Evolutionary conservation across 139 green algal species (phyloP), one percentile per base, ranked within the genome.

Genomic region (Closterium sp.): DNA sequence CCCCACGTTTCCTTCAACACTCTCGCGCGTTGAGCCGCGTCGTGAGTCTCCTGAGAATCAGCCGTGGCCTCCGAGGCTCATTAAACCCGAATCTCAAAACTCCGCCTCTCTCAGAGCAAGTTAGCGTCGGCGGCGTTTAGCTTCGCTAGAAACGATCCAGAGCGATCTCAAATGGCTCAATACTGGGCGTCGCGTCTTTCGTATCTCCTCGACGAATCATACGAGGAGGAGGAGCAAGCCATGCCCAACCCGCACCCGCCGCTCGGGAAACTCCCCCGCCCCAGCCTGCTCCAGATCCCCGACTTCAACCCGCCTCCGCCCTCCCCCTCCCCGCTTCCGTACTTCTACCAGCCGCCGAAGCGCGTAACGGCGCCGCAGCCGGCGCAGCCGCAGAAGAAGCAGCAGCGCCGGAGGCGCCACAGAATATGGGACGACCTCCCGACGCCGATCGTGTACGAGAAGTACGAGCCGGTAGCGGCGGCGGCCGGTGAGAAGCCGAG

Each of bases 231-330:
- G 62, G 62, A 79, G 62, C 62, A 22, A 22, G 62, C 62, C 62
- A 79, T 79, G 62, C 62, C 88, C 10, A 90, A 90, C 88, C 88
- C 88, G 11, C 88, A 90, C 88, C 88, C 88, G 62, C n/a, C 88
- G 0, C 29, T 90, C 29, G 88, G 88, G 29, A 50, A 62, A 31
- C 62, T 86, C n/a, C 88, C 88, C 1, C 88, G 88, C 30, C 88
- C 88, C 70, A 31, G 38, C 31, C 79, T 89, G 86, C 86, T 89
- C 86, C 31, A 70, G 13, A 89, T 89, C 31, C 86, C 86, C 0
- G 31, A 24, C 86, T 70, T 89, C 86, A 34, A 91, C 70, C 22
- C 89, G 45, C 89, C 42, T 22, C 62, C 62, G 62, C 62, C 62
- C 2, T 79, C 62, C 62, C 62, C 62, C 62, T 79, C 62, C 62